These are phyloP conservation scores for Dicorynia guianensis DNA, from an alignment of 306 rosid species.

Conservation along the genomic window DNA sequence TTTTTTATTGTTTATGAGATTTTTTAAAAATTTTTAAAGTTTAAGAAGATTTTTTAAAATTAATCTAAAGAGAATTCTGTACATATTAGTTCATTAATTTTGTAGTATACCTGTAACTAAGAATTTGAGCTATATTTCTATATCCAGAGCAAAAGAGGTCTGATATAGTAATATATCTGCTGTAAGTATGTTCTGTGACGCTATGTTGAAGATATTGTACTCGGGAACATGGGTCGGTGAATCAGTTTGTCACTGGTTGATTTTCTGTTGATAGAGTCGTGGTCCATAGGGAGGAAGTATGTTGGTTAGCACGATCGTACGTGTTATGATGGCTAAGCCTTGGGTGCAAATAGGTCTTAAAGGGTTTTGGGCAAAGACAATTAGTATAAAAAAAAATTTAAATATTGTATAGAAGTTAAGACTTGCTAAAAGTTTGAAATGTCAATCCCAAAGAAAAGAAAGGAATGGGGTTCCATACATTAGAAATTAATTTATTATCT, in stretches of 20 bases:
- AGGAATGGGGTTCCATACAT: background rate
- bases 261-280: background rate
- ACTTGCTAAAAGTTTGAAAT: background rate
- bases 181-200: background rate
- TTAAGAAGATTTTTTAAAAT: no score
- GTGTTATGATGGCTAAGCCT: background rate
- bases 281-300: background rate
- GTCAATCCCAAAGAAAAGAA: background rate
- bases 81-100: no score
- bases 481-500: conserved; percentile 7
- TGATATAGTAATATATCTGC: background rate
- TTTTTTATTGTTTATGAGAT: no score
- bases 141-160: background rate
- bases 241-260: background rate
- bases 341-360: background rate
- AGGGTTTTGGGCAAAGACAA: background rate
- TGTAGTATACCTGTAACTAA: no score
- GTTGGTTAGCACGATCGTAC: background rate
- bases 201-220: background rate
- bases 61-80: no score
- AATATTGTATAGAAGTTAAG: background rate
- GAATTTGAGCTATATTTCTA: no score
- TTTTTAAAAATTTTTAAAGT: no score
- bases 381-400: background rate
- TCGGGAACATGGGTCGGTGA: background rate